These are phyloP conservation scores for Metschnikowia similis DNA, from an alignment of 805 yeast species.

Conservation along the genomic window DNA sequence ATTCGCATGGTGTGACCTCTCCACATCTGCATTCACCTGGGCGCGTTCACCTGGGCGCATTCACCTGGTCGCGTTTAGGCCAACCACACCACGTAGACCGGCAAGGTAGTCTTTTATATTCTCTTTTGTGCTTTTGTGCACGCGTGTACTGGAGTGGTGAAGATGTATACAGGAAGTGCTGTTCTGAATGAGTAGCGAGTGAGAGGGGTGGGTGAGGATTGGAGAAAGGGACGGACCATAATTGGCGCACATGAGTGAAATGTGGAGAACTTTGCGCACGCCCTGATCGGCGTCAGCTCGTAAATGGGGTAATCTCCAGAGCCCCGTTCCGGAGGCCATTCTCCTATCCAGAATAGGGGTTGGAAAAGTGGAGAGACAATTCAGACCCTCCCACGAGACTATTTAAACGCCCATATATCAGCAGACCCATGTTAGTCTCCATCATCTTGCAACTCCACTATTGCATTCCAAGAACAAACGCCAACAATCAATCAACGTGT, in stretches of 20 bases:
- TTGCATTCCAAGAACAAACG: background rate
- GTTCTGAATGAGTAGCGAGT: background rate
- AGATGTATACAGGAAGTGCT: background rate
- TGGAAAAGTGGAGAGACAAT: background rate
- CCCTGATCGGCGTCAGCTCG: background rate
- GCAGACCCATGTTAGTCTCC: background rate
- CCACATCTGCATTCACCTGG: background rate
- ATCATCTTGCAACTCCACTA: background rate
- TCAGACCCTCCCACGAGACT: background rate
- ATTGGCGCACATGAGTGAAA: background rate
- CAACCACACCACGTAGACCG: no score
- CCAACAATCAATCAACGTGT: background rate
- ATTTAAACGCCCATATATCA: background rate
- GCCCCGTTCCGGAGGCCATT: background rate
- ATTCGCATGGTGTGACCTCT: conserved; percentile 1
- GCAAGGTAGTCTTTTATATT: no score
- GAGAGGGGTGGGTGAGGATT: no score
- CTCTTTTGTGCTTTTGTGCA: no score
- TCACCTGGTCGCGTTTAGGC: background rate
- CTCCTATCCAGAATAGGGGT: background rate
- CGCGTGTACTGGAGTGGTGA: background rate
- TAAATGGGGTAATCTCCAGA: no score
- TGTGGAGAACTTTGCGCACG: background rate
- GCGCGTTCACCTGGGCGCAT: background rate
- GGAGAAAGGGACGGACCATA: no score